These are phyloP conservation scores for Aspergillus taichungensis DNA, from an alignment of 495 filamentous ascomycete genomes.

Conservation along the genomic window DNA sequence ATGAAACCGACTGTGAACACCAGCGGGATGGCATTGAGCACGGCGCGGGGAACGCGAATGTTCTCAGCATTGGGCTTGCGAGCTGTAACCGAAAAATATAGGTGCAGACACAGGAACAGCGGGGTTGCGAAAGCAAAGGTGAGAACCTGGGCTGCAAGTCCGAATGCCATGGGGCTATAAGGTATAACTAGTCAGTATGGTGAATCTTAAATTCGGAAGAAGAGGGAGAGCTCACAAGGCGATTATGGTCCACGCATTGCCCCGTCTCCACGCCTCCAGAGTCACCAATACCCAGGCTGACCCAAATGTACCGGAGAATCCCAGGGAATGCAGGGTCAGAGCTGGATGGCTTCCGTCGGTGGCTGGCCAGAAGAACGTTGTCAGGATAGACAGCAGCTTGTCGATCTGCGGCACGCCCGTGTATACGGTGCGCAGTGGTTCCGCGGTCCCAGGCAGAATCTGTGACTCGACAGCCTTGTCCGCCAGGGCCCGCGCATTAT, in stretches of 20 bases:
- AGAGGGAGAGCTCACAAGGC: slow-evolving; percentile 35
- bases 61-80: slow-evolving; percentile 34
- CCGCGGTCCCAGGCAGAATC: slow-evolving; percentile 32
- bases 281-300: slow-evolving; percentile 47
- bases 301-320: slow-evolving; percentile 45
- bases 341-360: slow-evolving; percentile 42
- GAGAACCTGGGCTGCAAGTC: slow-evolving; percentile 44
- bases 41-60: slow-evolving; percentile 37
- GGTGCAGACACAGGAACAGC: slow-evolving; percentile 41
- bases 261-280: slow-evolving; percentile 46
- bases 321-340: slow-evolving; percentile 37
- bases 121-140: slow-evolving; percentile 48
- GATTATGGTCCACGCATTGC: slow-evolving; percentile 43
- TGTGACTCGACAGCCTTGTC: slow-evolving; percentile 19
- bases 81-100: slow-evolving; percentile 44
- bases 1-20: slow-evolving; percentile 42
- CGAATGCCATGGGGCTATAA: slow-evolving; percentile 39
- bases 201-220: background rate
- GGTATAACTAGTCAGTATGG: background rate
- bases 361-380: slow-evolving; percentile 46
- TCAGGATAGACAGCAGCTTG: slow-evolving; percentile 34
- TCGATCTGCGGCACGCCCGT: slow-evolving; percentile 45
- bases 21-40: slow-evolving; percentile 39
- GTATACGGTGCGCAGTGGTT: slow-evolving; percentile 34
- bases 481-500: slow-evolving; percentile 30